A percentile compares a stretch with the other conserved stretches of the same genome.
These are phyloP conservation scores for Penicillium rolfsii DNA, from an alignment of 2,329 filamentous ascomycete species.

Conservation along the genomic window DNA sequence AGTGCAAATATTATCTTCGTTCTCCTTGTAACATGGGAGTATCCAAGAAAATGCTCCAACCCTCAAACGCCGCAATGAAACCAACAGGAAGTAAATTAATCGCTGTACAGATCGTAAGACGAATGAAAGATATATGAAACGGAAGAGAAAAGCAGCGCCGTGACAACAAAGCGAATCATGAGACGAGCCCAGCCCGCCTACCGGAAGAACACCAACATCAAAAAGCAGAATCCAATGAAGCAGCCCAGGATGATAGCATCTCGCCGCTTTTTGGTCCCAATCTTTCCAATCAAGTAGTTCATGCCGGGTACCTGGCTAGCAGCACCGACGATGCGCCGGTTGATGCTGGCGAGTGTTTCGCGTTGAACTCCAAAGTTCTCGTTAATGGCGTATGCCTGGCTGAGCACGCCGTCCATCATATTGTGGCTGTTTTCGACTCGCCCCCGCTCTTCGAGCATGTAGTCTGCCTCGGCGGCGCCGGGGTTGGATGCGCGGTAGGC, in stretches of 20 bases:
- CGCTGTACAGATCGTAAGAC: constrained; percentile 23
- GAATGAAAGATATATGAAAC: background rate
- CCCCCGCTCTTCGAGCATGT: constrained; percentile 89
- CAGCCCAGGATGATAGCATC: constrained; percentile 91
- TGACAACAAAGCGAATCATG: constrained; percentile 11
- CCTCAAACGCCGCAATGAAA: constrained; percentile 25
- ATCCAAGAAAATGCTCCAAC: constrained; percentile 20
- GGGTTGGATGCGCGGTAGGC: constrained; percentile 83
- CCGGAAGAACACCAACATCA: constrained; percentile 79
- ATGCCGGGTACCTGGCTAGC: constrained; percentile 91
- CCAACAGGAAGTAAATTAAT: constrained; percentile 15
- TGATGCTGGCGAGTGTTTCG: constrained; percentile 85
- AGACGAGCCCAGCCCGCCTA: constrained; percentile 46
- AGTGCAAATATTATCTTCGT: constrained; percentile 22
- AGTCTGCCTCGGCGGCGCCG: constrained; percentile 84
- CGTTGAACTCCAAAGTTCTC: constrained; percentile 86
- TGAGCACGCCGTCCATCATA: constrained; percentile 86
- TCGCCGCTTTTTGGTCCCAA: constrained; percentile 90
- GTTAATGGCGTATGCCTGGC: constrained; percentile 95
- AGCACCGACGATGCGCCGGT: constrained; percentile 83
- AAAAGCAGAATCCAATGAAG: constrained; percentile 90
- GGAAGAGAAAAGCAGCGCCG: background rate
- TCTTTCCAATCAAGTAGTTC: constrained; percentile 87
- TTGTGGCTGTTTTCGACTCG: constrained; percentile 87
- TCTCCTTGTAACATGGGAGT: constrained; percentile 14